phyloP scores from a whole-genome alignment of 1,284 basidiomycete species.

The Tylopilus orsonianus region DNA sequence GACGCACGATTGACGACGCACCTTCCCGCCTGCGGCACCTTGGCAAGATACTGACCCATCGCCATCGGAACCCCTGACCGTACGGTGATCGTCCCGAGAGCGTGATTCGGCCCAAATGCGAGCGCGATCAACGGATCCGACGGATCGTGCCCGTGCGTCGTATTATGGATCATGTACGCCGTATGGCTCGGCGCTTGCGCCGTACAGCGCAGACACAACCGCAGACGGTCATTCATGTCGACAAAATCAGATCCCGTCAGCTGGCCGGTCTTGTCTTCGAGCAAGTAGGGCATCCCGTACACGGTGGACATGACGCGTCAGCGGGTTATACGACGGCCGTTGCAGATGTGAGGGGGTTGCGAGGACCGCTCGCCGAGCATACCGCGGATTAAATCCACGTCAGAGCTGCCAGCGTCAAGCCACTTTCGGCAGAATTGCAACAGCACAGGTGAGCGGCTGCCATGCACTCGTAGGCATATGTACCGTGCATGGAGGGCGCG shows the following conservation, averaged over 20 bases:
- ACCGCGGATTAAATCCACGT: constrained; percentile 28
- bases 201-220: constrained; percentile 49
- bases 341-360: constrained; percentile 1
- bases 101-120: constrained; percentile 48
- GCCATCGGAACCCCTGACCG: constrained; percentile 37
- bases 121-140: constrained; percentile 46
- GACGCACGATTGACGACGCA: constrained; percentile 21
- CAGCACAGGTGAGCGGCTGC: constrained; percentile 18
- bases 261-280: constrained; percentile 59
- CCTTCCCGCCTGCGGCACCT: constrained; percentile 42
- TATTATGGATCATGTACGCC: constrained; percentile 55
- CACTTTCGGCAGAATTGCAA: constrained; percentile 24
- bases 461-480: constrained; percentile 16
- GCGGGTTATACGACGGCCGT: not conserved
- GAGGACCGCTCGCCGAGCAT: not conserved
- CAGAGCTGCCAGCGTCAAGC: constrained; percentile 13
- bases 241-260: constrained; percentile 54
- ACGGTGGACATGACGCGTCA: constrained; percentile 34
- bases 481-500: constrained; percentile 17
- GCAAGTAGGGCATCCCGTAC: constrained; percentile 57
- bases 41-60: constrained; percentile 54
- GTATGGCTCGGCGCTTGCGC: constrained; percentile 40
- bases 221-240: constrained; percentile 62
- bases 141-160: constrained; percentile 27
- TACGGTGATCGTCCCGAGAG: constrained; percentile 52